Conservation (phyloP, 1,139 yeast genomes). For the Zygosaccharomyces sapae region DNA sequence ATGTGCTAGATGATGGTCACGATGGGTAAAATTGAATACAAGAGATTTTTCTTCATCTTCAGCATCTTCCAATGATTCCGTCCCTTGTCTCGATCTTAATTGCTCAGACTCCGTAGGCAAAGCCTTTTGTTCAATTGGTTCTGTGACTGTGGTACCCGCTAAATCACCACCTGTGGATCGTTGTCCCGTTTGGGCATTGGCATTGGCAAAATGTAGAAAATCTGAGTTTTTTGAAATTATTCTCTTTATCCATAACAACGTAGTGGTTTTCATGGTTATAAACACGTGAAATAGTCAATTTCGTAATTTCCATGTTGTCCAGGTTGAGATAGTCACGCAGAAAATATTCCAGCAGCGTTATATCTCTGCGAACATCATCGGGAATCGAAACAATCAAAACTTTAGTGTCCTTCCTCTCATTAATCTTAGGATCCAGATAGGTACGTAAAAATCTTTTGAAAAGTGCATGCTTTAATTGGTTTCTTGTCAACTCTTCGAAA, state of each 20-base stretch:
- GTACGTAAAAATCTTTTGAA: conserved; percentile 30
- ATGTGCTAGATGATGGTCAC: conserved; percentile 8
- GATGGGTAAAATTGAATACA: conserved; percentile 25
- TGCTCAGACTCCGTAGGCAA: not conserved
- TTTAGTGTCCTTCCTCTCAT: conserved; percentile 18
- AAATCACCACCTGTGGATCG: not conserved
- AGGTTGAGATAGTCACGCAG: conserved; percentile 33
- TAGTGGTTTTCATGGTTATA: conserved; percentile 36
- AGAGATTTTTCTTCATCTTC: conserved; percentile 22
- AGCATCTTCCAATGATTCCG: conserved; percentile 6
- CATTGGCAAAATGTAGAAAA: conserved; percentile 24
- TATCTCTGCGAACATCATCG: conserved; percentile 31
- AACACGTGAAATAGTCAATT: conserved; percentile 24
- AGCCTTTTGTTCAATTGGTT: not conserved
- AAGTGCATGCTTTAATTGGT: conserved; percentile 27
- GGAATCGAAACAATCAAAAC: conserved; percentile 35
- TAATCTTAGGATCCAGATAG: conserved; percentile 16
- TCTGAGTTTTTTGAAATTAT: conserved; percentile 30
- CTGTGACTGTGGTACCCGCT: not conserved
- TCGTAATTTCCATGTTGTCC: conserved; percentile 30
- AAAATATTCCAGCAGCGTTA: conserved; percentile 31
- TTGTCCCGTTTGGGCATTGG: conserved; percentile 11
- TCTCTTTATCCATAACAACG: conserved; percentile 29
- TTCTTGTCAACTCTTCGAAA: conserved; percentile 33
- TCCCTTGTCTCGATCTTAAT: too few relatives aligned